Percentiles rank a stretch among this genome's conserved stretches.
phyloP scores from a whole-genome alignment of 345 rosid genomes.

The Eucalyptus rudis region DNA sequence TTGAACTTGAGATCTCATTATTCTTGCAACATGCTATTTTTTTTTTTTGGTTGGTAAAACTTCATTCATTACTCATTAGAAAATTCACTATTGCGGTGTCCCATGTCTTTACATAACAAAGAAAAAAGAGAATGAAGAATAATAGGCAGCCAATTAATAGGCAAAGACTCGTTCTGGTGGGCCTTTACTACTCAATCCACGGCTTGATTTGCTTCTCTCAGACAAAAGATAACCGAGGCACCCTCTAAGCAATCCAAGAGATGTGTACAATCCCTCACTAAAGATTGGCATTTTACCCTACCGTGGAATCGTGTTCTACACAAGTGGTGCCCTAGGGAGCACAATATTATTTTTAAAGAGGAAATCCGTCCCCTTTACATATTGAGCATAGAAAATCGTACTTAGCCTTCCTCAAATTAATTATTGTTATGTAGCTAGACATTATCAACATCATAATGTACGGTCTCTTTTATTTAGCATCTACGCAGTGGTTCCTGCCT shows the following conservation, averaged over 20 bases:
- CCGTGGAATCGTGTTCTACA: not conserved
- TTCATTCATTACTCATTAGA: too few relatives aligned
- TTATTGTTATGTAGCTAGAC: not conserved
- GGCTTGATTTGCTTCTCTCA: too few relatives aligned
- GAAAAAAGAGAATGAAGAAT: too few relatives aligned
- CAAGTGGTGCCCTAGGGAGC: not conserved
- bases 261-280: too few relatives aligned
- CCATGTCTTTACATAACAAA: too few relatives aligned
- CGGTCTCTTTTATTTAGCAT: not conserved
- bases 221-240: too few relatives aligned
- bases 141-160: too few relatives aligned
- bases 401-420: not conserved
- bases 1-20: not conserved
- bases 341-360: not conserved
- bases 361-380: not conserved
- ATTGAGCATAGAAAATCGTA: not conserved
- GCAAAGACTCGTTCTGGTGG: too few relatives aligned
- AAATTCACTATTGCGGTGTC: too few relatives aligned
- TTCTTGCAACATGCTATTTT: not conserved
- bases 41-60: not conserved
- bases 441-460: not conserved
- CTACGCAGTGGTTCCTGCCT: not conserved
- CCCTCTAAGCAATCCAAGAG: too few relatives aligned
- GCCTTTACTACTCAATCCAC: too few relatives aligned
- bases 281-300: not conserved